These are phyloP conservation scores for Paradendryphiella salina DNA, from an alignment of 2,329 filamentous ascomycete species.

Conservation along the genomic window DNA sequence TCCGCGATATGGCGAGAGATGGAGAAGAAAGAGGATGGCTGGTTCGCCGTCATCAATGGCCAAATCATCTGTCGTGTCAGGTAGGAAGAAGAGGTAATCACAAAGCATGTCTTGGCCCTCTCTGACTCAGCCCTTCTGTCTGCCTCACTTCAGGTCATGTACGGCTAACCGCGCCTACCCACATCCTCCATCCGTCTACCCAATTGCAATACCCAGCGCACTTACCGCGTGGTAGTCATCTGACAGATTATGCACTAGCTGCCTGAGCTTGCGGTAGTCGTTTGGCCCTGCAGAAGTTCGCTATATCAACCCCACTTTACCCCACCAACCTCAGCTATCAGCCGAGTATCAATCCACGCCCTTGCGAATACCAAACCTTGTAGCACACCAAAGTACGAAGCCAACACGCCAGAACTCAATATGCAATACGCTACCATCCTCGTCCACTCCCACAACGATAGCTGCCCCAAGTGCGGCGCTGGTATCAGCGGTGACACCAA, in stretches of 20 bases:
- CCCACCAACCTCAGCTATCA: constrained; percentile 29
- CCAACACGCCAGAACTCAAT: constrained; percentile 8
- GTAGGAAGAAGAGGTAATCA: constrained; percentile 6
- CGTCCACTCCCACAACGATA: constrained; percentile 40
- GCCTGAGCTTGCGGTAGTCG: constrained; percentile 24
- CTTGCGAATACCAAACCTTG: background rate
- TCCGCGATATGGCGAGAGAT: constrained; percentile 47
- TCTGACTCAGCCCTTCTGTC: constrained; percentile 1
- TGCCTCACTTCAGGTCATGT: background rate
- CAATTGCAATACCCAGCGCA: constrained; percentile 29
- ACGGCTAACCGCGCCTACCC: constrained; percentile 9
- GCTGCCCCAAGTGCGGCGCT: constrained; percentile 48
- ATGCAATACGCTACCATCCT: constrained; percentile 37
- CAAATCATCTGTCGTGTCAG: constrained; percentile 46
- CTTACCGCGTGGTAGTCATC: constrained; percentile 35
- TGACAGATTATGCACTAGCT: constrained; percentile 36
- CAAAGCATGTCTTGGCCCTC: background rate
- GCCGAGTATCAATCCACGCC: constrained; percentile 12
- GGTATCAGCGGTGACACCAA: constrained; percentile 38
- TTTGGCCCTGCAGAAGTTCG: constrained; percentile 17
- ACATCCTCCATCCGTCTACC: constrained; percentile 13
- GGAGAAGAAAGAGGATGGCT: constrained; percentile 49
- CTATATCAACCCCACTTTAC: constrained; percentile 46
- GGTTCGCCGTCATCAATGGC: constrained; percentile 50
- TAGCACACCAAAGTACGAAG: background rate